Evolutionary conservation across 2,329 filamentous ascomycete genomes (phyloP).

Genomic region (Penicillium sp.): DNA sequence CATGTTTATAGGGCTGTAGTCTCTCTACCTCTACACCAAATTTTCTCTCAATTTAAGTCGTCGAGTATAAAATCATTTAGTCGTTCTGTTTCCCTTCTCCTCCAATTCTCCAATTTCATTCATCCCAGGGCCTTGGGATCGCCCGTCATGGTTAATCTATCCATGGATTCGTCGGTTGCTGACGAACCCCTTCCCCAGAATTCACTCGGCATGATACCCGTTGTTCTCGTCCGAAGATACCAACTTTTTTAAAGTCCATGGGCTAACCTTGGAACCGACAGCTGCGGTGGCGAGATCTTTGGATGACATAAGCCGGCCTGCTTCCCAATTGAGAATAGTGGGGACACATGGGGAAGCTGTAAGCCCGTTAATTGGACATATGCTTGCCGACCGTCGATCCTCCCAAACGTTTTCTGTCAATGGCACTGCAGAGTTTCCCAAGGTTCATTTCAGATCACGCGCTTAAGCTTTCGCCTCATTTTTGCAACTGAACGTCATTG

Average conservation of each 20-base stretch:
- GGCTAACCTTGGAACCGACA: not conserved
- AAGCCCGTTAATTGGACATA: not conserved
- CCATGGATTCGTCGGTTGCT: not conserved
- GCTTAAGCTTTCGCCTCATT: slow-evolving; percentile 16
- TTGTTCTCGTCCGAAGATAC: not conserved
- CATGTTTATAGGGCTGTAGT: not conserved
- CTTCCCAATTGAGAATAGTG: not conserved
- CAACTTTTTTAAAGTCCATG: not conserved
- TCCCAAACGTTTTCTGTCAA: slow-evolving; percentile 25
- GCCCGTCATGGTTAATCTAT: not conserved
- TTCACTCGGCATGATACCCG: not conserved
- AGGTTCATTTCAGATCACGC: slow-evolving; percentile 6
- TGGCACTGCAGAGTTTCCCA: not conserved
- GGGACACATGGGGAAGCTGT: not conserved
- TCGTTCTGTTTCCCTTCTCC: not conserved
- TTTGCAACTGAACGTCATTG: slow-evolving; percentile 3
- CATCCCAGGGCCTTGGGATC: not conserved
- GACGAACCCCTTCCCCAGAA: not conserved
- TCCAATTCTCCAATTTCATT: not conserved
- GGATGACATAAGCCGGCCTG: slow-evolving; percentile 2
- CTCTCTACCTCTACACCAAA: not conserved
- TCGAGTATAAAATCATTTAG: not conserved
- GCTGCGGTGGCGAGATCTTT: not conserved
- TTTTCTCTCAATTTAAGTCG: not conserved
- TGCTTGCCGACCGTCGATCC: slow-evolving; percentile 19